Evolutionary conservation across 2,329 filamentous ascomycete genomes (phyloP).

Genomic region (Fusarium proliferatum): DNA sequence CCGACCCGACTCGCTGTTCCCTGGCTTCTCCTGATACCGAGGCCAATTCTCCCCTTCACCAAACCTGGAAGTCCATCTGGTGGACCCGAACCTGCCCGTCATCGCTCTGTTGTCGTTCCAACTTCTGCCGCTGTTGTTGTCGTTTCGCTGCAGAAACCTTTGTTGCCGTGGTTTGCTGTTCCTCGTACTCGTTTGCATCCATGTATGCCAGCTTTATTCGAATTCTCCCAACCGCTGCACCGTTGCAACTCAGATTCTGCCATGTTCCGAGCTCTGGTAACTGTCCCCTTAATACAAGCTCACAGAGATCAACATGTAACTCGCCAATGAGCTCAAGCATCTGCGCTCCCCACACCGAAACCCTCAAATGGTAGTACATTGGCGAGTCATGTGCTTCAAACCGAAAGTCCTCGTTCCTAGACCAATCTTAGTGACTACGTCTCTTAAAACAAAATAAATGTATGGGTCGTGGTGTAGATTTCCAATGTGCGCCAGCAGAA

Average conservation of each 20-base stretch:
- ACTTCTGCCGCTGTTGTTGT: constrained; percentile 31
- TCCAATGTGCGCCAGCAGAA: not conserved
- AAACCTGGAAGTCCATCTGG: constrained; percentile 44
- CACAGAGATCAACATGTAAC: constrained; percentile 40
- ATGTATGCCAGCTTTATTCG: constrained; percentile 35
- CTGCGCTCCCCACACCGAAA: constrained; percentile 42
- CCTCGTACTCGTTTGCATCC: constrained; percentile 32
- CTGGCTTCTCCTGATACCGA: constrained; percentile 9
- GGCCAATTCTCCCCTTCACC: constrained; percentile 25
- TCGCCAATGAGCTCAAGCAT: constrained; percentile 44
- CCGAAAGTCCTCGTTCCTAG: constrained; percentile 43
- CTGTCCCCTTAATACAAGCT: constrained; percentile 32
- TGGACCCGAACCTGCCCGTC: constrained; percentile 38
- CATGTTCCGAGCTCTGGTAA: constrained; percentile 37
- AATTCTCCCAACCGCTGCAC: constrained; percentile 33
- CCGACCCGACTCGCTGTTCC: constrained; percentile 5
- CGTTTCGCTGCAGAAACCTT: constrained; percentile 29
- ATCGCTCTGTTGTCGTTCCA: constrained; percentile 29
- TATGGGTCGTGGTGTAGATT: constrained; percentile 7
- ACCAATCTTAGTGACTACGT: constrained; percentile 27
- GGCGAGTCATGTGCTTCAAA: constrained; percentile 43
- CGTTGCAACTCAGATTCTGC: constrained; percentile 37
- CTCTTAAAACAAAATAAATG: constrained; percentile 14
- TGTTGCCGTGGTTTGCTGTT: constrained; percentile 33
- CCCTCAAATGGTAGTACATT: constrained; percentile 43